Base-by-base conservation (phyloP, 441 rosid species). In the Populus hybrid region DNA sequence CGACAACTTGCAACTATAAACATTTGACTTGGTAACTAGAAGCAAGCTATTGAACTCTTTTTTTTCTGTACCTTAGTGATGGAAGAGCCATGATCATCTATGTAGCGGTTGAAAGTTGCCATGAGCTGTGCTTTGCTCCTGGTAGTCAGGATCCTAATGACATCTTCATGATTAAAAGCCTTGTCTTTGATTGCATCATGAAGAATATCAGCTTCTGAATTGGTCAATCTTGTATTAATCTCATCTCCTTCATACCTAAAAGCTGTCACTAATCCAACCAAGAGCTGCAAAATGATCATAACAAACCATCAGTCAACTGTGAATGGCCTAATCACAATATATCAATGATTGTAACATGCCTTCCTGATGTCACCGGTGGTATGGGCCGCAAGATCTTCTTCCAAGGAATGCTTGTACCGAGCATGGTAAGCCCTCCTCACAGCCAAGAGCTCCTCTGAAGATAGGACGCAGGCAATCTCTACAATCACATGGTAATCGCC, bases 301-400 rank as follows among this genome's bases (percentile, higher is more conserved):
- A n/a, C n/a, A 42, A 42, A 16, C 32, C 32, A 30, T 23, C 6
- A 42, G 61, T 21, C 61, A 6, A 53, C 0, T 53, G 61, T 53
- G 61, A 16, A 53, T 53, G 61, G 61, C n/a, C n/a, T 50, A 10
- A 69, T 66, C 64, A n/a, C 32, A 53, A 68, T 26, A 16, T 4
- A 61, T 32, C 16, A 66, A 50, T 20, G 59, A 18, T 8, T 26
- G 16, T 10, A 69, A 30, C 85, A 2, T 81, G 75, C 93, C 92
- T 86, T 87, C 76, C 91, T 89, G 42, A 81, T 21, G 40, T 92
- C 93, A 2, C 92, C 92, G 1, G 81, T 36, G 79, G 91, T 89
- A 72, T 85, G 88, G 14, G 89, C 84, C 2, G 93, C 96, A 20
- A 90, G 90, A 69, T 89, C 94, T 85, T 92, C 96, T 72, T 90